These are phyloP conservation scores for Pestalotiopsis sp. DNA, from an alignment of 2,329 filamentous ascomycete genomes.

Conservation along the genomic window DNA sequence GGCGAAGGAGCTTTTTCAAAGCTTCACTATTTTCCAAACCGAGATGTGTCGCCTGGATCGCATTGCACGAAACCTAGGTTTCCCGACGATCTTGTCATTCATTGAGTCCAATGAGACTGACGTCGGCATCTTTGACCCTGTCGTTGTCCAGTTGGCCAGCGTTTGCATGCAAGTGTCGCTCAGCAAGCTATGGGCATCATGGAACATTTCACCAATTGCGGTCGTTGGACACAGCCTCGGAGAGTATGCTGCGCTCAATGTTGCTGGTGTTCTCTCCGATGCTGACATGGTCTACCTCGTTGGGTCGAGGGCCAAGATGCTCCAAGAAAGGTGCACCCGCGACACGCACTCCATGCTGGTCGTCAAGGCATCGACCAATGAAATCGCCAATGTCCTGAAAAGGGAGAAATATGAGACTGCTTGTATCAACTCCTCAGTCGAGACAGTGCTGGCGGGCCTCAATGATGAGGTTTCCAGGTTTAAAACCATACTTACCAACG, in stretches of 20 bases:
- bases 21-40: slow-evolving; percentile 24
- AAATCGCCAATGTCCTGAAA: slow-evolving; percentile 51
- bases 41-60: slow-evolving; percentile 56
- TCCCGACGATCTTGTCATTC: slow-evolving; percentile 55
- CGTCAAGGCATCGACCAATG: slow-evolving; percentile 43
- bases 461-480: not conserved
- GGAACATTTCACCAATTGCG: slow-evolving; percentile 50
- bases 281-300: slow-evolving; percentile 71
- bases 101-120: slow-evolving; percentile 40
- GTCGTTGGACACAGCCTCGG: slow-evolving; percentile 67
- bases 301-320: slow-evolving; percentile 62
- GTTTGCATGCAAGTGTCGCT: slow-evolving; percentile 55
- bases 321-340: slow-evolving; percentile 61
- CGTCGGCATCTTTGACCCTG: slow-evolving; percentile 40
- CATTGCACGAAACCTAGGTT: slow-evolving; percentile 45
- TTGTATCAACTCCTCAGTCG: slow-evolving; percentile 72
- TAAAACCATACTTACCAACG: not conserved
- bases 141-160: slow-evolving; percentile 50
- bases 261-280: slow-evolving; percentile 68
- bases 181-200: slow-evolving; percentile 50
- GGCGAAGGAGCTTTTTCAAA: slow-evolving; percentile 17
- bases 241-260: slow-evolving; percentile 70
- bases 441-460: slow-evolving; percentile 61
- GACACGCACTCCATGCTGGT: slow-evolving; percentile 62
- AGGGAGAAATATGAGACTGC: slow-evolving; percentile 49